A percentile compares a stretch with the other conserved stretches of the same genome.
These are phyloP conservation scores for Aspergillus versicolor DNA, from an alignment of 2,329 filamentous ascomycete species.

Conservation along the genomic window DNA sequence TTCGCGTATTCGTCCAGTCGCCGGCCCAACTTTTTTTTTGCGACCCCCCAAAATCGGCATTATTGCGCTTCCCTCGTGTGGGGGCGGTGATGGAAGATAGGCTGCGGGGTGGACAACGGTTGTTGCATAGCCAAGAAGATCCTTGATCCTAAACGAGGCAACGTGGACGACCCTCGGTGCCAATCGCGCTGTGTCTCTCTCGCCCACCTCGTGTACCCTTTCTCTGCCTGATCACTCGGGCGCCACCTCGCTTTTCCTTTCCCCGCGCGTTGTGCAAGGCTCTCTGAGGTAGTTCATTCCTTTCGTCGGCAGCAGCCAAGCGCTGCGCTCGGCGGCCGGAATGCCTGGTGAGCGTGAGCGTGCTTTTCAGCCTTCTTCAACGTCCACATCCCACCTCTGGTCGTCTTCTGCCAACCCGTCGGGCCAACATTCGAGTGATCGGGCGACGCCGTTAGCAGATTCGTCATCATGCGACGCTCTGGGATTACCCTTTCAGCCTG, in stretches of 20 bases:
- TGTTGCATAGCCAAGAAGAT: conserved; percentile 23
- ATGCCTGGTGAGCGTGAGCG: conserved; percentile 17
- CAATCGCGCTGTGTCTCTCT: conserved; percentile 12
- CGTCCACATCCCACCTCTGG: conserved; percentile 5
- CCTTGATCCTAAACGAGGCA: conserved; percentile 19
- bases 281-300: background rate
- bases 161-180: conserved; percentile 21
- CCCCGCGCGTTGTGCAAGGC: conserved; percentile 10
- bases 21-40: background rate
- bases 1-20: background rate
- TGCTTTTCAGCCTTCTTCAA: conserved; percentile 13
- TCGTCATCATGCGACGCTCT: conserved; percentile 16
- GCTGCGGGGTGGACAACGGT: conserved; percentile 21
- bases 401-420: conserved; percentile 1
- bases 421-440: conserved; percentile 10
- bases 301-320: conserved; percentile 6
- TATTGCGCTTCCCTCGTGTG: conserved; percentile 9
- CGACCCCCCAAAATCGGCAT: background rate
- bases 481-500: conserved; percentile 8
- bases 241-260: conserved; percentile 5
- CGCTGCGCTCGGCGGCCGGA: conserved; percentile 15
- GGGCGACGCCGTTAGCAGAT: conserved; percentile 6
- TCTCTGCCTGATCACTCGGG: conserved; percentile 1
- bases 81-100: conserved; percentile 18
- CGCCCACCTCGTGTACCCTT: conserved; percentile 2